Base-by-base conservation (phyloP, 768 basidiomycete species). In the Auricularia sp. region DNA sequence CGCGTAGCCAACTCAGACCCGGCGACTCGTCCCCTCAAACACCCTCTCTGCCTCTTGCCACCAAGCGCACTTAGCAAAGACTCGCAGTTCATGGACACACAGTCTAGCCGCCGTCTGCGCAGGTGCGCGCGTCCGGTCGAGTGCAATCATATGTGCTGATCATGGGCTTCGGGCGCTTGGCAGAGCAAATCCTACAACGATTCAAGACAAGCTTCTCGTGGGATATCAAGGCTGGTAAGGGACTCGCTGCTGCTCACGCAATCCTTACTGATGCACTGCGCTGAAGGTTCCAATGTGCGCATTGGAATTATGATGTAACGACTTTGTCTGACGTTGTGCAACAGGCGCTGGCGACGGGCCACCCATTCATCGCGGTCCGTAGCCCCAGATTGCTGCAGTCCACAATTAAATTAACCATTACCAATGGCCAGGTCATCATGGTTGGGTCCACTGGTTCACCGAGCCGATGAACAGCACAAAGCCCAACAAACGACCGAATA, bases 381-480 rank as follows among this genome's bases (percentile, higher is more conserved):
- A 18, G 47, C 47, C 10, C 47, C 47, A 8, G 47, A 14, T 18
- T 51, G 11, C 11, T 51, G 14, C 18, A 18, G 16, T 51, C 8
- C 29, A 29, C 29, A 29, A 29, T 29, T 29, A 29, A 29, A 29
- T 29, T 51, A 18, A 29, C 61, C 62, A 3, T 62, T 63, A 10
- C 59, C 56, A 62, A 18, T 62, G 60, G 42, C 7, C 54, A 81
- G 85, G 83, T 2, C 91, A 91, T 69, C 88, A 91, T 68, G 91
- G 91, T 35, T 93, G 91, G 91, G 77, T 91, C 21, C 91, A 93
- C 70, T 93, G 91, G 91, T 84, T 90, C 72, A 79, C 84, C 66
- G 69, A 77, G n/a, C 88, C 88, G 1, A 77, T 91, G 11, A 29
- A 61, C 54, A 62, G 23, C 21, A 43, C 36, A 4, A 23, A 36